Base-by-base conservation (phyloP, 129 eudicot species). In the Rutidosis leptorrhynchoides region DNA sequence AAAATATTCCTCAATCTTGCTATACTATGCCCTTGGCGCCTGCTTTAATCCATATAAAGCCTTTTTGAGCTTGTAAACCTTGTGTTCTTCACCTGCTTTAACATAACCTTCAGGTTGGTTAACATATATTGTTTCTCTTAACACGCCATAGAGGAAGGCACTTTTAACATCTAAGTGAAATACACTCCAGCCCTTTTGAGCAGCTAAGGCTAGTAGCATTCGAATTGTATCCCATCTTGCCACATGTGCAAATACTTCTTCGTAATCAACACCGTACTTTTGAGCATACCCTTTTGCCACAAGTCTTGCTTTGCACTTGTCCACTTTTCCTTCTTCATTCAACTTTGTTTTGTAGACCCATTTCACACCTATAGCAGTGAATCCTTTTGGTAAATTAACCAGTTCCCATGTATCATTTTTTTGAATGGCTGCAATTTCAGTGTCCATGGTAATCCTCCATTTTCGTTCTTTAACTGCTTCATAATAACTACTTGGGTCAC, bases 341-440 rank as follows among this genome's bases (percentile, higher is more conserved):
- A 55, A 0, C 29, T 55, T 55, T 7, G 60, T 55, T 8, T 20
- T 55, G 15, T 4, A 55, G 12, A 55, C 23, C 60, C 63, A 58
- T 33, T 61, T 32, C 0, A 20, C 25, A 5, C 66, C 66, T 6
- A 61, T 33, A 8, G 27, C 45, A 30, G n/a, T 61, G 5, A 26
- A 32, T 2, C 28, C 49, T 11, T 32, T 10, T 61, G 66, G 66
- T 17, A 61, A 28, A 1, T 10, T 9, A 1, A 32, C 25, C n/a
- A 61, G 66, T 7, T 61, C 49, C 66, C 66, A 61, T 16, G 48
- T 61, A 2, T 61, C 6, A 61, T 61, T 61, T 7, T 30, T 61
- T 9, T 61, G 8, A 1, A 61, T 61, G 19, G 66, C 11, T 20
- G 32, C 48, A 26, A 61, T 61, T 33, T 61, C 66, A 27, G n/a